Conservation (phyloP, 371 early-diverging fungal species). For the Syncephalastrum sp. region DNA sequence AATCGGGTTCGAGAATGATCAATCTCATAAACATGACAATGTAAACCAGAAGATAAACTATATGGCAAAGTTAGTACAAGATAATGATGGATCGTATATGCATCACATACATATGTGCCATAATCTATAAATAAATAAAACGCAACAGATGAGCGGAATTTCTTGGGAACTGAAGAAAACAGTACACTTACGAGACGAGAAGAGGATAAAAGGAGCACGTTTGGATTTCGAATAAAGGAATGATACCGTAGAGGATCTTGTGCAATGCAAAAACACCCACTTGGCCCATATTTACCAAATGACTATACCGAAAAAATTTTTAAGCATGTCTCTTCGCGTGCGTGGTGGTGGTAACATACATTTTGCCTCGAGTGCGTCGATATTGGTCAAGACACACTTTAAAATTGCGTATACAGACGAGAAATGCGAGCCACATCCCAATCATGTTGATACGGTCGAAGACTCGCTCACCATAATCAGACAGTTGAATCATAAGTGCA, state of each 20-base stretch:
- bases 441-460: constrained; percentile 46
- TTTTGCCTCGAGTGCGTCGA: constrained; percentile 37
- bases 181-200: constrained; percentile 39
- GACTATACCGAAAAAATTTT: constrained; percentile 19
- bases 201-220: constrained; percentile 42
- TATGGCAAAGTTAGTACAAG: constrained; percentile 1
- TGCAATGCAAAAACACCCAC: constrained; percentile 37
- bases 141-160: background rate
- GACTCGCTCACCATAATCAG: constrained; percentile 36
- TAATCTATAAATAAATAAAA: constrained; percentile 14
- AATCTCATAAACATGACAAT: constrained; percentile 41
- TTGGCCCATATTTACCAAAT: constrained; percentile 42
- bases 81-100: background rate
- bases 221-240: constrained; percentile 45
- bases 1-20: constrained; percentile 35
- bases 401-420: constrained; percentile 37
- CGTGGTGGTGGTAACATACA: constrained; percentile 22
- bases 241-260: constrained; percentile 40
- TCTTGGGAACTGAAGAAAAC: background rate
- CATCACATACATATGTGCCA: constrained; percentile 25
- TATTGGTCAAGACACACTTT: constrained; percentile 40
- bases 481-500: constrained; percentile 28
- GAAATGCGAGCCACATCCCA: constrained; percentile 42
- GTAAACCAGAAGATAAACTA: constrained; percentile 37
- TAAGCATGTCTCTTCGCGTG: background rate